Evolutionary conservation across 129 eudicot species (phyloP), one percentile per base, ranked within the genome.

Genomic region (Mikania micrantha): DNA sequence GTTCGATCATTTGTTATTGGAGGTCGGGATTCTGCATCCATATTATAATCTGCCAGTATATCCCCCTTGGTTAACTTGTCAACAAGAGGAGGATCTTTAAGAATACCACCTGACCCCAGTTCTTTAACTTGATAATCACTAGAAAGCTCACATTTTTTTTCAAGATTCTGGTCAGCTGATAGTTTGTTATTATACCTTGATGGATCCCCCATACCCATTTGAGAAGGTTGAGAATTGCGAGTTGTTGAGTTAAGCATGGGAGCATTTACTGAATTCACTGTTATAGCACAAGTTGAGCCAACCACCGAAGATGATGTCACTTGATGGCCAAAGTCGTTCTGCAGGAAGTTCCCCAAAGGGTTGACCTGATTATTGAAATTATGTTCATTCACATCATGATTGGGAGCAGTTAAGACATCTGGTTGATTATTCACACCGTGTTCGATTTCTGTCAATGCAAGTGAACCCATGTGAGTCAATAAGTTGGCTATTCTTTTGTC

Each of bases 361-460:
- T 81, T 71, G 31, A 74, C 73, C 57, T 85, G 92, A 73, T 82
- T 81, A 29, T 25, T 86, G 84, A 76, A 60, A 66, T 27, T 79
- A 80, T n/a, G 77, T 17, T 47, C 61, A 20, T 90, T 91, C 73
- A 39, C 68, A 40, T 85, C 85, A 42, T 81, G 80, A 54, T 45
- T 29, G 27, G 54, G 64, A 34, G 78, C 80, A 72, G 80, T 32
- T 36, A 77, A 41, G 63, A 70, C 57, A 58, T 86, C 88, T 49
- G 38, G 77, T 73, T 75, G 87, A 81, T 81, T 82, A 66, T 80
- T 70, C 25, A 21, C 58, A 67, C 82, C 96, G 75, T 79, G 78
- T 59, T 82, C 95, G 71, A 64, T 89, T 74, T 93, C 99, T 93
- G 99, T 77, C 82, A 89, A 89, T 79, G 92, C 82, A 84, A 89